These are phyloP conservation scores for Epicoccum nigrum DNA, from an alignment of 2,329 filamentous ascomycete genomes.

Conservation along the genomic window DNA sequence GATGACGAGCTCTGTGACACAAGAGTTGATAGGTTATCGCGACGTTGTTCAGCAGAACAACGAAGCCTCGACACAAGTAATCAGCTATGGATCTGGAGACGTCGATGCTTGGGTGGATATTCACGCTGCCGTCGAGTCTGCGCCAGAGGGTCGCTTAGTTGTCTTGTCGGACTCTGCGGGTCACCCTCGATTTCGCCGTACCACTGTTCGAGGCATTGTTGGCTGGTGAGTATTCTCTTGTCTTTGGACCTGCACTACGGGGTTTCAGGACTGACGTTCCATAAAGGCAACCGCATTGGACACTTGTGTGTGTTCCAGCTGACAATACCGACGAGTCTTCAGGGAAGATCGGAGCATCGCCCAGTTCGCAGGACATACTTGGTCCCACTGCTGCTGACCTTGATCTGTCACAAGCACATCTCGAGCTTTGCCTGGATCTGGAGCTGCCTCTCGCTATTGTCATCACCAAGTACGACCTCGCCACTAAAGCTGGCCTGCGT, in stretches of 20 bases:
- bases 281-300: constrained; percentile 79
- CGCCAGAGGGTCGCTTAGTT: constrained; percentile 75
- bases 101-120: constrained; percentile 95
- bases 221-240: constrained; percentile 67
- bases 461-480: constrained; percentile 90
- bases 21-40: constrained; percentile 86
- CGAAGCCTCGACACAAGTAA: constrained; percentile 52
- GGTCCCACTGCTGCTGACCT: constrained; percentile 63
- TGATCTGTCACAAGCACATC: constrained; percentile 77
- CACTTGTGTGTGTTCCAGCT: constrained; percentile 82
- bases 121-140: constrained; percentile 74
- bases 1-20: constrained; percentile 90
- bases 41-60: constrained; percentile 32
- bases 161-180: constrained; percentile 93
- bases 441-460: constrained; percentile 78
- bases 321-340: constrained; percentile 66
- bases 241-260: too few relatives aligned
- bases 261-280: neutral
- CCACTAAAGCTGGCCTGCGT: constrained; percentile 73
- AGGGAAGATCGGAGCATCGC: constrained; percentile 53
- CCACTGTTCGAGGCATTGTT: constrained; percentile 85
- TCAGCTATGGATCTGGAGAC: constrained; percentile 87
- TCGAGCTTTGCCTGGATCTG: constrained; percentile 84
- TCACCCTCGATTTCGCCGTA: constrained; percentile 85
- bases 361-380: constrained; percentile 59